Evolutionary conservation across 2,329 filamentous ascomycete species (phyloP), one percentile per base, ranked within the genome.

Genomic region (Biscogniauxia sp.): DNA sequence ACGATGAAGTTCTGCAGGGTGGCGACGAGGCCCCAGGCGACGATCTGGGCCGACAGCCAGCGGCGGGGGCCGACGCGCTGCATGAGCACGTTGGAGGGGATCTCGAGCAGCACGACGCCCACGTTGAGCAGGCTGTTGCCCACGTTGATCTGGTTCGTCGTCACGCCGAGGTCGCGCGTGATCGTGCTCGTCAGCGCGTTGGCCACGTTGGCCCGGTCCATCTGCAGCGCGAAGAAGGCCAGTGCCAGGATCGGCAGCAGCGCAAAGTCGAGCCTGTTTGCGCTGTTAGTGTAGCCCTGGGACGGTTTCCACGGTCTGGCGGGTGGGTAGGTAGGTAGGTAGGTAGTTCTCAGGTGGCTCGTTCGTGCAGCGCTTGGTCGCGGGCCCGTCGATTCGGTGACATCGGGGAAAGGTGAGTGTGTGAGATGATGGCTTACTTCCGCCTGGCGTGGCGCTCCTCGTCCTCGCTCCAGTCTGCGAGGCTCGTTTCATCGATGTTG

Each of bases 1-100:
- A 65, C 72, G 28, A 82, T 67, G 57, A 71, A 75, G 26, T 66
- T 69, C 55, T 76, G 73, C 9, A 72, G 66, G 9, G 68, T 70
- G 19, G 68, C 68, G 19, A 75, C 68, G 2, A 70, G 57, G 5
- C 72, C 72, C 74, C 76, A 76, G 17, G 71, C 63, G 20, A 74
- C 51, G 20, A 76, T 69, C 62, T 76, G 73, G 1, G 57, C 54
- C 0, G 72, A 66, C 1, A 75, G 59, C 69, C 71, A 76, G 53
- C 58, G 65, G 41, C 66, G 65, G 2, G 74, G 68, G 5, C 73
- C 73, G 13, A 73, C 55, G 9, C 64, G 66, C 54, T 69, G 65
- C 23, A 75, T 62, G 5, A 75, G 58, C 51, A 75, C 70, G 55
- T 75, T 74, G 23, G 69, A 71, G 0, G 71, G 70, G 4, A 74